Base-by-base conservation (phyloP, 2,329 filamentous ascomycete genomes). In the Ciborinia camelliae region DNA sequence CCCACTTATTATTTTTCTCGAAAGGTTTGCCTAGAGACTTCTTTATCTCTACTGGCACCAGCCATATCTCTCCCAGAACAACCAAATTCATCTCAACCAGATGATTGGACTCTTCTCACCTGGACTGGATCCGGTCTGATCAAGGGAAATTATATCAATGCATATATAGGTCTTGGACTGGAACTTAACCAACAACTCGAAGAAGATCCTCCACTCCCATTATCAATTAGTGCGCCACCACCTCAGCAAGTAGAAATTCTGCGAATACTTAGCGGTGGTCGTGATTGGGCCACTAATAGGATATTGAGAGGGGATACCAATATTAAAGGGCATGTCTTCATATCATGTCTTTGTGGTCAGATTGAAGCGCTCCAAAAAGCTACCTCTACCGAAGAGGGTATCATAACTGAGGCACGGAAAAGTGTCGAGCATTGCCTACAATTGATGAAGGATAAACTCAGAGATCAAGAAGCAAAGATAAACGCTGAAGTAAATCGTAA, bases 1-100 rank as follows among this genome's bases (percentile, higher is more conserved):
- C 81, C 80, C 0, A 65, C 78, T 5, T 85, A 79, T 69, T 77
- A 82, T 67, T 82, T 79, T 73, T 84, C 81, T 0, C 76, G 78
- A 41, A 82, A 81, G 65, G 73, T 79, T 9, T 80, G 77, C 66
- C 66, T 83, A 2, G 82, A 85, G 43, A 71, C 76, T 2, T 76
- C 78, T 53, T 58, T n/a, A 66, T 72, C 48, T 60, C 66, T 6
- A 54, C 59, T 26, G 57, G 55, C 28, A 57, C 54, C 62, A 41
- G 45, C 54, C 7, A 39, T 64, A 30, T 65, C 8, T 26, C 51
- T 43, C 18, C 62, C 23, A 23, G 54, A 15, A 37, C 64, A 15
- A 63, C 39, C 2, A 32, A 61, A 26, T 4, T 50, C 30, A 26
- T 30, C 32, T 32, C n/a, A 63, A 30, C 61, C 52, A 2, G 51